These are phyloP conservation scores for Yamadazyma jaroonii DNA, from an alignment of 1,139 yeast species.

Conservation along the genomic window DNA sequence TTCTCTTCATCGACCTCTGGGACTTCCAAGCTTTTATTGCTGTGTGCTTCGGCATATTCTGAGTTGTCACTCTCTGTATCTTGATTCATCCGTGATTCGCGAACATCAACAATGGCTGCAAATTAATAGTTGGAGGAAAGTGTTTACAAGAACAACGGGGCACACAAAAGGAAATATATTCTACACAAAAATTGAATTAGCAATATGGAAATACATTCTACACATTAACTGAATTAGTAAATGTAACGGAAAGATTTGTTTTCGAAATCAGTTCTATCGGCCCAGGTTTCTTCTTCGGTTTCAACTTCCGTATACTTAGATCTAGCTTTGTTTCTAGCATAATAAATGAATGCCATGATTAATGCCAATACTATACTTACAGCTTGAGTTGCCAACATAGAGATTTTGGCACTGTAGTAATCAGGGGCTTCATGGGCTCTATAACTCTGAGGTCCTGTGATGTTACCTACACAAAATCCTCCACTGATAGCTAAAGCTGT, in stretches of 20 bases:
- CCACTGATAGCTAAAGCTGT: constrained; percentile 22
- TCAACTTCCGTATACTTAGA: constrained; percentile 13
- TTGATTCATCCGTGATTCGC: constrained; percentile 7
- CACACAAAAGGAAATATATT: background rate
- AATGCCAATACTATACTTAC: constrained; percentile 29
- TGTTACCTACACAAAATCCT: constrained; percentile 18
- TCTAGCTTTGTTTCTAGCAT: constrained; percentile 20
- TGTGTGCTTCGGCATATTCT: constrained; percentile 3
- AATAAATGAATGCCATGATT: constrained; percentile 22
- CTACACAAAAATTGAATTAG: background rate
- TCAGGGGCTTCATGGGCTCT: constrained; percentile 23
- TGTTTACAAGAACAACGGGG: too few relatives aligned
- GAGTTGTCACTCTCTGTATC: constrained; percentile 2
- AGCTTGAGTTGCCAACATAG: constrained; percentile 29
- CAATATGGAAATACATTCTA: too few relatives aligned
- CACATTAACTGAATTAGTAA: too few relatives aligned
- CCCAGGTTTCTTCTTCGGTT: constrained; percentile 23
- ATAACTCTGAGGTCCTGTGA: constrained; percentile 38
- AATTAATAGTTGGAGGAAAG: too few relatives aligned
- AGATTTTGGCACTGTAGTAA: constrained; percentile 33
- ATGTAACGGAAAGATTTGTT: constrained; percentile 30
- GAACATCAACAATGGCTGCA: constrained; percentile 1
- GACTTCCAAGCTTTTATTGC: background rate
- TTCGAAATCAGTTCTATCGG: constrained; percentile 35
- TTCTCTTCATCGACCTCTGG: background rate